phyloP scores from a whole-genome alignment of 2,329 filamentous ascomycete genomes.

The Xylaria sp. region DNA sequence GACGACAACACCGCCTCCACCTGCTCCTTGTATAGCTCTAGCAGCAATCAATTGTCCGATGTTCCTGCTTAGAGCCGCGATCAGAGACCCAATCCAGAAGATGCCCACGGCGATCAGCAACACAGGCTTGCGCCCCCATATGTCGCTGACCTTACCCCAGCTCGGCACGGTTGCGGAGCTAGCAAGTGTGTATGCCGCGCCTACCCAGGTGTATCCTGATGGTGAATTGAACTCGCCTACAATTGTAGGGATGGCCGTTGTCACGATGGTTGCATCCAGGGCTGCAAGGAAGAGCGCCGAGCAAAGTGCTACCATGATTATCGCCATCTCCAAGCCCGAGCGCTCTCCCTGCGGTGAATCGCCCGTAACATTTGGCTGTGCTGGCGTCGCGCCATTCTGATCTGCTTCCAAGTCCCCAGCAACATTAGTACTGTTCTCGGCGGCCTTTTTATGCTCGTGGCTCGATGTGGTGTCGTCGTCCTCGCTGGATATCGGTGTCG shows the following conservation, averaged over 20 bases:
- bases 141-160: constrained; percentile 73
- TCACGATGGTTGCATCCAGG: constrained; percentile 70
- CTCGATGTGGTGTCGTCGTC: constrained; percentile 26
- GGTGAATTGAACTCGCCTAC: constrained; percentile 71
- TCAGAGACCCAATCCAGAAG: constrained; percentile 66
- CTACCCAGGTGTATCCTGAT: constrained; percentile 81
- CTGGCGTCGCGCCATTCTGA: constrained; percentile 21
- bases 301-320: constrained; percentile 50
- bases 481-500: constrained; percentile 27
- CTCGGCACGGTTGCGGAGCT: constrained; percentile 74
- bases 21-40: constrained; percentile 67
- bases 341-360: constrained; percentile 36
- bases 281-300: constrained; percentile 63
- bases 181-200: constrained; percentile 77
- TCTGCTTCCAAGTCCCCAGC: constrained; percentile 8
- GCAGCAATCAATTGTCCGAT: constrained; percentile 66
- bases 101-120: constrained; percentile 62
- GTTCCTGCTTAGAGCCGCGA: constrained; percentile 62
- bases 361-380: neutral
- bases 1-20: constrained; percentile 68
- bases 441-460: constrained; percentile 5
- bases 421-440: neutral
- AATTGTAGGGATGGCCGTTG: constrained; percentile 75
- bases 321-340: constrained; percentile 46
- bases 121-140: constrained; percentile 68